Percentiles rank a stretch among this genome's conserved stretches.
Conservation (phyloP, 768 basidiomycete species). For the Baorangia bicolor region DNA sequence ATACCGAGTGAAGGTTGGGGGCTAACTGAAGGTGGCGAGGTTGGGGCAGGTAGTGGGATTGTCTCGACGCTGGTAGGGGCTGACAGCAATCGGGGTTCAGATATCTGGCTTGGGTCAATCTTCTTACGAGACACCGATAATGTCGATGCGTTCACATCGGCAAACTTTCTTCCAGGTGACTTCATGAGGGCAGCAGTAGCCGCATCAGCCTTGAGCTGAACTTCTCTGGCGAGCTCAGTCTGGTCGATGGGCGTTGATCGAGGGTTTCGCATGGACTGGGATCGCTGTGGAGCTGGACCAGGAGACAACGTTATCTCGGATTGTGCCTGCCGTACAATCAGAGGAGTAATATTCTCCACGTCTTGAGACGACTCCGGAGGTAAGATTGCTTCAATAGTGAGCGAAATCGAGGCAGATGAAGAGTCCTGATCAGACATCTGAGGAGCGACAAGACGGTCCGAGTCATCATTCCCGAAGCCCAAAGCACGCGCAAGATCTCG, state of each 20-base stretch:
- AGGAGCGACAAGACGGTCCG: slow-evolving; percentile 24
- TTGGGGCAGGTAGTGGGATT: slow-evolving; percentile 48
- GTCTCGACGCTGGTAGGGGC: slow-evolving; percentile 68
- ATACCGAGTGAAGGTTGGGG: slow-evolving; percentile 49
- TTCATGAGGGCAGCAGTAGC: slow-evolving; percentile 62
- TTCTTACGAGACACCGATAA: slow-evolving; percentile 50
- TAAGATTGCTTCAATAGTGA: slow-evolving; percentile 35
- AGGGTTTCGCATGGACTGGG: slow-evolving; percentile 40
- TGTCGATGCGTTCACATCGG: slow-evolving; percentile 40
- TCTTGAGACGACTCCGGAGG: slow-evolving; percentile 22
- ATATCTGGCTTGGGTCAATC: slow-evolving; percentile 63
- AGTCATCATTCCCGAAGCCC: slow-evolving; percentile 54
- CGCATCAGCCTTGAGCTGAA: slow-evolving; percentile 66
- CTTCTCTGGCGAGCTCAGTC: slow-evolving; percentile 58
- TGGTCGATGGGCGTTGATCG: slow-evolving; percentile 44
- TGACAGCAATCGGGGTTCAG: slow-evolving; percentile 63
- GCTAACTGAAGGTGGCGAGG: slow-evolving; percentile 35
- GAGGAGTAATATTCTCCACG: slow-evolving; percentile 7
- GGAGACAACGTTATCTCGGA: slow-evolving; percentile 14
- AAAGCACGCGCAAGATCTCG: slow-evolving; percentile 76
- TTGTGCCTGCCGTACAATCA: slow-evolving; percentile 1
- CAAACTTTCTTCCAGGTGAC: slow-evolving; percentile 41
- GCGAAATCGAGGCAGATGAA: slow-evolving; percentile 32
- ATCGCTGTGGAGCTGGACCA: slow-evolving; percentile 25
- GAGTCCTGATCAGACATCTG: slow-evolving; percentile 25